A percentile compares a stretch with the other conserved stretches of the same genome.
These are phyloP conservation scores for Juglanconis juglandina DNA, from an alignment of 2,329 filamentous ascomycete genomes.

Conservation along the genomic window DNA sequence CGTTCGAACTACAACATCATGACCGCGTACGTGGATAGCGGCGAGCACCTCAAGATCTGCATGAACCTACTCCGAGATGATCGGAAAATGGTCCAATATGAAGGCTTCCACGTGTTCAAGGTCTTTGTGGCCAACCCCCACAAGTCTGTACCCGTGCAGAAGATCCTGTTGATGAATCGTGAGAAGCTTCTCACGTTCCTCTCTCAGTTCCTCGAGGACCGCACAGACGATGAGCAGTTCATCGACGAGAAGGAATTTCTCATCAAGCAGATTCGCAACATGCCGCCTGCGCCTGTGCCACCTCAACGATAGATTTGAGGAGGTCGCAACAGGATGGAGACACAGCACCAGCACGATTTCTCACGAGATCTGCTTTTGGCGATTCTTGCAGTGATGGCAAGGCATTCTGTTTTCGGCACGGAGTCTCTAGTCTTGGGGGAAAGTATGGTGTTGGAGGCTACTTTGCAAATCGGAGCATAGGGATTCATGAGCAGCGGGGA, in stretches of 20 bases:
- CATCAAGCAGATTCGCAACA: slow-evolving; percentile 83
- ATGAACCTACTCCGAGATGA: slow-evolving; percentile 97
- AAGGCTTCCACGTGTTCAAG: slow-evolving; percentile 99
- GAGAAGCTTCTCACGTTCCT: slow-evolving; percentile 87
- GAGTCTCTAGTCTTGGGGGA: background rate
- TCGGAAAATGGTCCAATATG: slow-evolving; percentile 98
- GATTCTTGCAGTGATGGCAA: background rate
- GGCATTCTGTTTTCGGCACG: background rate
- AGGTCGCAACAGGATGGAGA: background rate
- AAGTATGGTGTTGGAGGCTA: slow-evolving; percentile 9
- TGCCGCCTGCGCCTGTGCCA: slow-evolving; percentile 56
- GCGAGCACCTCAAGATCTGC: slow-evolving; percentile 94
- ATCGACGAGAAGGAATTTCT: slow-evolving; percentile 96
- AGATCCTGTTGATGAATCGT: slow-evolving; percentile 93
- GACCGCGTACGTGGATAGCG: slow-evolving; percentile 93
- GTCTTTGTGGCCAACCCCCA: slow-evolving; percentile 98
- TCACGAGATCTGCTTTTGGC: background rate
- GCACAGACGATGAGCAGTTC: slow-evolving; percentile 97
- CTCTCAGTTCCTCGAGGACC: slow-evolving; percentile 86
- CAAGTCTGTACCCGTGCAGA: slow-evolving; percentile 93
- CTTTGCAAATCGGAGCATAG: background rate
- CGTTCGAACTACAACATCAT: slow-evolving; percentile 97
- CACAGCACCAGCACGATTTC: slow-evolving; percentile 7
- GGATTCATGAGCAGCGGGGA: background rate
- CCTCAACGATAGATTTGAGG: slow-evolving; percentile 39